Percentiles rank a stretch among this genome's conserved stretches.
Conservation (phyloP, 2,329 filamentous ascomycete species). For the Apiospora kogelbergensis region DNA sequence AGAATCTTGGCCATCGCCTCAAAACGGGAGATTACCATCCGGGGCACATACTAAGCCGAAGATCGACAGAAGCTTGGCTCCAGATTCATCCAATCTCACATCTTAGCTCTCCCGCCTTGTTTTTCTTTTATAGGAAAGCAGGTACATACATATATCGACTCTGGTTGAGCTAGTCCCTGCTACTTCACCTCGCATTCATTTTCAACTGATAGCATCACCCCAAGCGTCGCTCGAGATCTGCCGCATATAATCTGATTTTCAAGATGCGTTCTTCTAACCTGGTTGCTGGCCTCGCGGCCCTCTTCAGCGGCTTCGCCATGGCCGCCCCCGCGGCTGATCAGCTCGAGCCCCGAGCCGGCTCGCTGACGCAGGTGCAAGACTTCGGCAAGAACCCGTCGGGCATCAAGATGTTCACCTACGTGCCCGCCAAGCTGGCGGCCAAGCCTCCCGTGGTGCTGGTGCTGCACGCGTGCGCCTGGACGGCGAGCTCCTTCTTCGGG, state of each 20-base stretch:
- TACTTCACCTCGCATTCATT: background rate
- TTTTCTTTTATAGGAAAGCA: background rate
- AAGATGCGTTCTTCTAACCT: background rate
- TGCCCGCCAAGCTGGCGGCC: constrained; percentile 34
- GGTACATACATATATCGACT: background rate
- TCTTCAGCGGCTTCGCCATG: background rate
- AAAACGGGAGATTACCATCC: background rate
- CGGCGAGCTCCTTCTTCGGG: constrained; percentile 46
- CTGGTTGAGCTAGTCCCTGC: background rate
- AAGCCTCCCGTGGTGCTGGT: constrained; percentile 51
- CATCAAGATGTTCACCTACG: constrained; percentile 46
- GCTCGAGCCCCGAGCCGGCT: constrained; percentile 14
- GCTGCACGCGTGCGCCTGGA: constrained; percentile 55
- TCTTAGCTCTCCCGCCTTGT: background rate
- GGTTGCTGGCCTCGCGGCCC: background rate
- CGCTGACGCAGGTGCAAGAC: constrained; percentile 26
- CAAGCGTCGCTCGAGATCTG: background rate
- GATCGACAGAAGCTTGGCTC: background rate
- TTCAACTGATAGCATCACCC: background rate
- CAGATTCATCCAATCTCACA: background rate
- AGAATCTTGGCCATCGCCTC: background rate
- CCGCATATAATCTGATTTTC: background rate
- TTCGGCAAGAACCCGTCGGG: constrained; percentile 37
- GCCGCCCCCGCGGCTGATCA: background rate
- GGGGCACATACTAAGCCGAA: constrained; percentile 2